These are phyloP conservation scores for Scenedesmus sp. DNA, from an alignment of 163 green algal genomes.

Conservation along the genomic window DNA sequence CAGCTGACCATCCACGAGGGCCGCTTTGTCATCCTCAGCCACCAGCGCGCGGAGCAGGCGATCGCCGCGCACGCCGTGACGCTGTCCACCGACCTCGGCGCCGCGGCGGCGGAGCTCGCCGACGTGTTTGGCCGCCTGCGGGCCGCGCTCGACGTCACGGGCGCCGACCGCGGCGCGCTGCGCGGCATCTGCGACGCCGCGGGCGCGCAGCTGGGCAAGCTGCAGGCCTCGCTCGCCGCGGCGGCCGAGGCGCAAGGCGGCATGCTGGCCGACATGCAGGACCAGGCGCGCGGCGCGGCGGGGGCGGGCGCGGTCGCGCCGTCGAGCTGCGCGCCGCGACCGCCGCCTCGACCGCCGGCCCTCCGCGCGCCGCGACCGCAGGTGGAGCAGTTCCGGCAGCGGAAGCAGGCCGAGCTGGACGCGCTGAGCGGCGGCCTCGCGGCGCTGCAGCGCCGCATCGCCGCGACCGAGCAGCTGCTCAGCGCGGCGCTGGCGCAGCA, in stretches of 20 bases:
- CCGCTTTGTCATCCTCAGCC: constrained; percentile 73
- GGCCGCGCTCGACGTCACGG: constrained; percentile 33
- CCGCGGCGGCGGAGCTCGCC: constrained; percentile 57
- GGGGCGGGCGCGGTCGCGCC: no score
- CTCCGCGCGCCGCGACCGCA: background rate
- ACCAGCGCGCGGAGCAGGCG: constrained; percentile 71
- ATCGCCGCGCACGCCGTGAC: constrained; percentile 67
- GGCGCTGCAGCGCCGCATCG: no score
- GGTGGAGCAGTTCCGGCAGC: constrained; percentile 41
- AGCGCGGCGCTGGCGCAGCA: constrained; percentile 21
- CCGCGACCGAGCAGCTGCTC: constrained; percentile 29
- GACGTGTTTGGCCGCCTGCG: constrained; percentile 60
- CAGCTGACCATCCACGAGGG: constrained; percentile 69
- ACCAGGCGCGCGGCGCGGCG: background rate
- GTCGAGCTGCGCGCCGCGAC: no score
- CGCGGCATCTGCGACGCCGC: constrained; percentile 18
- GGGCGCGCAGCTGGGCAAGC: constrained; percentile 12
- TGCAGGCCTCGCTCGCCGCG: constrained; percentile 4
- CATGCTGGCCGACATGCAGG: constrained; percentile 33
- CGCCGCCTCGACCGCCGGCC: no score
- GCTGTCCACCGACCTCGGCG: constrained; percentile 59
- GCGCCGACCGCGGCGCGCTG: constrained; percentile 44
- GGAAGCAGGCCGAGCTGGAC: constrained; percentile 36
- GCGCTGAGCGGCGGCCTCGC: constrained; percentile 13
- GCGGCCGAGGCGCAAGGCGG: constrained; percentile 19